These are phyloP conservation scores for Jamesozyma jinghongensis DNA, from an alignment of 805 yeast genomes.

Conservation along the genomic window DNA sequence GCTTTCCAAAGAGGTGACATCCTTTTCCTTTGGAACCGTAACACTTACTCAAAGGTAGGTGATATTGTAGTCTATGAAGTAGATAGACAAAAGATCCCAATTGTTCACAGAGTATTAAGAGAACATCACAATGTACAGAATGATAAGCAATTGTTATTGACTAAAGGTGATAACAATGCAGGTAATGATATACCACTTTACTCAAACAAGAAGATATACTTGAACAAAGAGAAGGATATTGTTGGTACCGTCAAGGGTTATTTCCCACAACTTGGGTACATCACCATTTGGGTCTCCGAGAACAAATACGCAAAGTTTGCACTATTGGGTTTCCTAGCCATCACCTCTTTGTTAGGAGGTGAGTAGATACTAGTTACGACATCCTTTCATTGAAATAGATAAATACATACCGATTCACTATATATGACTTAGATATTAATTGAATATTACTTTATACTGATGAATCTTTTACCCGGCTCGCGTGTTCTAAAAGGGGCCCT, in stretches of 20 bases:
- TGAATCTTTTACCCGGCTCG: no score
- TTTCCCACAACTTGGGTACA: constrained; percentile 80
- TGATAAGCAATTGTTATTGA: constrained; percentile 55
- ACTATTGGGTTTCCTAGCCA: constrained; percentile 62
- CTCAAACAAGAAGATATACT: constrained; percentile 62
- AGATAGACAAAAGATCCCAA: constrained; percentile 74
- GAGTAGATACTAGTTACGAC: constrained; percentile 39
- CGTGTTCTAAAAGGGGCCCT: no score
- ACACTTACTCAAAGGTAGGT: constrained; percentile 59
- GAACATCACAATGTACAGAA: constrained; percentile 47
- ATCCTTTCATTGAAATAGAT: no score
- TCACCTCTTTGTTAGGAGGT: constrained; percentile 54
- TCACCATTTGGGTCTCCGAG: constrained; percentile 86
- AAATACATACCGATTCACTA: no score
- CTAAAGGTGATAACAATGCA: constrained; percentile 95
- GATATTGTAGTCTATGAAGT: constrained; percentile 91
- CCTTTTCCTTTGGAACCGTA: constrained; percentile 82
- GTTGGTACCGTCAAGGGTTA: constrained; percentile 91
- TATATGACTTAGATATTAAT: no score
- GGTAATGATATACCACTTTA: constrained; percentile 84
- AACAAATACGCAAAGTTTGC: constrained; percentile 74
- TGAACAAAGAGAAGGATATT: constrained; percentile 68
- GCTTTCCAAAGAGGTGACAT: constrained; percentile 98
- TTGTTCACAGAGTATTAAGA: constrained; percentile 88
- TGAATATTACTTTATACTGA: no score